phyloP scores from a whole-genome alignment of 2,329 filamentous ascomycete genomes.

The Drechslera avenae region DNA sequence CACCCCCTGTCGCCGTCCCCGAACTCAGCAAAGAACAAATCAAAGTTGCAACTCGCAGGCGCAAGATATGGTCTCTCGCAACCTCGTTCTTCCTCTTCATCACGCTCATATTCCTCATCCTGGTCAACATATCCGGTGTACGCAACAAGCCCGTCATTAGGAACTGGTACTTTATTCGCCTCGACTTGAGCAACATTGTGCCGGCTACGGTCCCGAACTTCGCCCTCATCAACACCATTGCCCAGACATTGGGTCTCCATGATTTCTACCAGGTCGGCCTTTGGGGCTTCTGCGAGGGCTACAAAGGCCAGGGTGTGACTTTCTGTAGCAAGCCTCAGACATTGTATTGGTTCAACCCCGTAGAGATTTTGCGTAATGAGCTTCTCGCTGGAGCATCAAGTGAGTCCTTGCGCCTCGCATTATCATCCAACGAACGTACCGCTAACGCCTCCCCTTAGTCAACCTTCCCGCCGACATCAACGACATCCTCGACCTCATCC shows the following conservation, averaged over 20 bases:
- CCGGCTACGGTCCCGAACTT: slow-evolving; percentile 73
- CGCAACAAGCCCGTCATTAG: slow-evolving; percentile 65
- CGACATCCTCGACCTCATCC: slow-evolving; percentile 74
- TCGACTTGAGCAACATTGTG: slow-evolving; percentile 83
- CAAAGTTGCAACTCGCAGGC: slow-evolving; percentile 52
- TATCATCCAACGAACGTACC: too few relatives aligned
- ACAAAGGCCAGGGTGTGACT: slow-evolving; percentile 74
- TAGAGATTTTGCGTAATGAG: slow-evolving; percentile 78
- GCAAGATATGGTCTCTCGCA: slow-evolving; percentile 66
- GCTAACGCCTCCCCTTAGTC: slow-evolving; percentile 54
- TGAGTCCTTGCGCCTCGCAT: slow-evolving; percentile 44
- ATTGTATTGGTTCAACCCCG: slow-evolving; percentile 91
- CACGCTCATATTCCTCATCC: slow-evolving; percentile 76
- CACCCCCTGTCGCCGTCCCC: slow-evolving; percentile 26
- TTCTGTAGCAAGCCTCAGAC: slow-evolving; percentile 71
- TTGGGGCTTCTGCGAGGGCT: slow-evolving; percentile 93
- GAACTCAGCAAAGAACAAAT: slow-evolving; percentile 45
- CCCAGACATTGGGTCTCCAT: slow-evolving; percentile 82
- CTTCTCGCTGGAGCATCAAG: slow-evolving; percentile 80
- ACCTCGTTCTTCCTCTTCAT: slow-evolving; percentile 74
- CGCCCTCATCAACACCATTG: slow-evolving; percentile 82
- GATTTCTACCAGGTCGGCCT: slow-evolving; percentile 94
- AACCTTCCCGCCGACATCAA: slow-evolving; percentile 76
- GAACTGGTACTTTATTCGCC: slow-evolving; percentile 80
- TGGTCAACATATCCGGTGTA: slow-evolving; percentile 80